Base-by-base conservation (phyloP, 2,329 filamentous ascomycete species). In the Didymella sp. region DNA sequence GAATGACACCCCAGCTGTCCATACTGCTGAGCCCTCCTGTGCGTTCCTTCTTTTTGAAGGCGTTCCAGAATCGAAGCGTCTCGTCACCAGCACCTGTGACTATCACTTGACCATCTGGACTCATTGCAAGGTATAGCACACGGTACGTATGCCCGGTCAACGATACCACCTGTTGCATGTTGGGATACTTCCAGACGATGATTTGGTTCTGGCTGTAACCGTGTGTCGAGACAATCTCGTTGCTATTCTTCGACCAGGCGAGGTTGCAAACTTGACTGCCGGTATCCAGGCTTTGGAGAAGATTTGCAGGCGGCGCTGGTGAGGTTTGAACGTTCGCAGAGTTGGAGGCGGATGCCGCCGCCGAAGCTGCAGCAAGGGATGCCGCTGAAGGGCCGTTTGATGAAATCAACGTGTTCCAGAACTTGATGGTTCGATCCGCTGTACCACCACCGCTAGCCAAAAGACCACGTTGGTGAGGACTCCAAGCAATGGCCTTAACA, bases 221-320 rank as follows among this genome's bases (percentile, higher is more conserved):
- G 73, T 99, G 95, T 1, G 95, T 99, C 47, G 90, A 94, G 51
- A 99, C 94, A 56, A 99, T 92, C 77, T 99, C 95, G 74, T 97
- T 96, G 7, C 92, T 96, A 76, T 97, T 96, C 73, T 96, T 96
- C 17, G 90, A 95, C 93, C 96, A 99, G 4, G 93, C 91, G 40
- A 99, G 82, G 72, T 99, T 99, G 79, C 95, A 99, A n/a, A 99
- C 95, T 76, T 99, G 95, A 70, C 92, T 96, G 46, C 95, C 95
- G 0, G 95, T 99, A 73, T 99, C 95, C 60, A 98, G 87, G 74
- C 96, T 93, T 73, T 92, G 94, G 49, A 82, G 72, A 7, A 82
- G 73, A 40, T 81, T 82, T 28, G 75, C 71, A 8, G 78, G 77
- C 13, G 76, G 66, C 1, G 73, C 72, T 6, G 72, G 62, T 5